Percentiles rank a stretch among this genome's conserved stretches.
Conservation (phyloP, 331 rosid genomes). For the Quercus lobata region DNA sequence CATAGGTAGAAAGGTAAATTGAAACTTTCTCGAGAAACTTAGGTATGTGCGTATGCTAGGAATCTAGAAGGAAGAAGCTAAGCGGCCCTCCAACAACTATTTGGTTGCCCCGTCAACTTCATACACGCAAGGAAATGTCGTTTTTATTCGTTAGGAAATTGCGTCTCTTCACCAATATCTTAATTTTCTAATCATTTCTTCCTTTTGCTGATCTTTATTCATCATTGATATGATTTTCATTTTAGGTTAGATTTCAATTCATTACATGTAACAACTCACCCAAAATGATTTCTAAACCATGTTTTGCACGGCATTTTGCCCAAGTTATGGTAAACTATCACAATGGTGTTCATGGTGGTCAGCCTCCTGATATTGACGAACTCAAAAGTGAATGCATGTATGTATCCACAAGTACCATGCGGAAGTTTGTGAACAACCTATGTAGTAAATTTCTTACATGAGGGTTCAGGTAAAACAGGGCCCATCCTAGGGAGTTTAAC, state of each 20-base stretch:
- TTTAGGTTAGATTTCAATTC: slow-evolving; percentile 46
- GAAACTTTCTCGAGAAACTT: neutral
- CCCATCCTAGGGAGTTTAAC: too few species aligned
- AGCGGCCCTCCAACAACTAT: slow-evolving; percentile 45
- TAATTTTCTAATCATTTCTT: slow-evolving; percentile 9
- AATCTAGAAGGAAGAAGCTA: slow-evolving; percentile 28
- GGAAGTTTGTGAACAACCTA: neutral
- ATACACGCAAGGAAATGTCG: slow-evolving; percentile 27
- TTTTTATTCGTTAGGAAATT: slow-evolving; percentile 28
- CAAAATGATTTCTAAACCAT: slow-evolving; percentile 13
- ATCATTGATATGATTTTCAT: slow-evolving; percentile 4
- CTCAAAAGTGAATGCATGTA: slow-evolving; percentile 9
- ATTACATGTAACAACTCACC: slow-evolving; percentile 4
- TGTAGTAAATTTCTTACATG: neutral
- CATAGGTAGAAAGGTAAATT: slow-evolving; percentile 32
- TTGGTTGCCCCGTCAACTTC: slow-evolving; percentile 67
- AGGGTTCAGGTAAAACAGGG: too few species aligned
- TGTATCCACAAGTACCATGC: neutral
- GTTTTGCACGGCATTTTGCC: slow-evolving; percentile 22
- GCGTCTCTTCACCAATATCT: slow-evolving; percentile 45
- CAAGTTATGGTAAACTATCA: slow-evolving; percentile 44
- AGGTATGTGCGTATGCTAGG: slow-evolving; percentile 1
- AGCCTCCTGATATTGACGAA: slow-evolving; percentile 31
- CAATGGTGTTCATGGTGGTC: slow-evolving; percentile 5
- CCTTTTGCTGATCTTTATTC: slow-evolving; percentile 11